phyloP scores from a whole-genome alignment of 495 filamentous ascomycete species.

The Halenospora varia region DNA sequence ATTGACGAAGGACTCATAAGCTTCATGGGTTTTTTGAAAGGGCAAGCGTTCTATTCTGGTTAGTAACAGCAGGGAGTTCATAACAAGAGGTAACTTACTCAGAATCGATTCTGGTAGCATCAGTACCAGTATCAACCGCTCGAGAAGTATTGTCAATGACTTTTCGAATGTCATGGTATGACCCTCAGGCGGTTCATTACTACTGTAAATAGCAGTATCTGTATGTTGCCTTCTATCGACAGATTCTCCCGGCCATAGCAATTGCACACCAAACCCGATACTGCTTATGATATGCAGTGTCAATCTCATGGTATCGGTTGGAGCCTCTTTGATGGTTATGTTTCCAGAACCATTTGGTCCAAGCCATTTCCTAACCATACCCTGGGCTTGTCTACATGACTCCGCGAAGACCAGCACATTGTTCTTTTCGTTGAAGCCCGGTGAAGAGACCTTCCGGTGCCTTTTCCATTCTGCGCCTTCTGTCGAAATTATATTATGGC shows the following conservation, averaged over 20 bases:
- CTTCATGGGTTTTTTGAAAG: constrained; percentile 40
- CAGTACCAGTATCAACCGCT: constrained; percentile 47
- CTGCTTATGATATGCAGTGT: constrained; percentile 65
- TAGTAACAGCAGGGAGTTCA: constrained; percentile 1
- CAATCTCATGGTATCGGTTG: constrained; percentile 57
- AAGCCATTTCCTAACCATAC: constrained; percentile 51
- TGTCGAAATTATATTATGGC: constrained; percentile 58
- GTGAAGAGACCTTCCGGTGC: constrained; percentile 64
- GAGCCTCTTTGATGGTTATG: constrained; percentile 44
- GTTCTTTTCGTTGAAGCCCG: constrained; percentile 70
- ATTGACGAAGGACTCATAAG: constrained; percentile 50
- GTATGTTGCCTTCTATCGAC: constrained; percentile 31
- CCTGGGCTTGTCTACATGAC: constrained; percentile 51
- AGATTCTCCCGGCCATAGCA: constrained; percentile 46
- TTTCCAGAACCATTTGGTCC: constrained; percentile 15
- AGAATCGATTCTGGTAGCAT: constrained; percentile 45
- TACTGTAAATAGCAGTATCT: constrained; percentile 25
- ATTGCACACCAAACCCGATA: constrained; percentile 58
- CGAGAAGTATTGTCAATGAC: constrained; percentile 11
- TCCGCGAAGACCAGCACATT: constrained; percentile 61
- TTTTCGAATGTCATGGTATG: constrained; percentile 54
- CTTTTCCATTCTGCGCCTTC: constrained; percentile 64
- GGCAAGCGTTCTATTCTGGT: constrained; percentile 39
- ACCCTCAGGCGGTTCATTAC: constrained; percentile 40
- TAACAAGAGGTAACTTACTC: constrained; percentile 17